Evolutionary conservation across 2,329 filamentous ascomycete species (phyloP), one percentile per base, ranked within the genome.

Genomic region (Neofusicoccum sp.): DNA sequence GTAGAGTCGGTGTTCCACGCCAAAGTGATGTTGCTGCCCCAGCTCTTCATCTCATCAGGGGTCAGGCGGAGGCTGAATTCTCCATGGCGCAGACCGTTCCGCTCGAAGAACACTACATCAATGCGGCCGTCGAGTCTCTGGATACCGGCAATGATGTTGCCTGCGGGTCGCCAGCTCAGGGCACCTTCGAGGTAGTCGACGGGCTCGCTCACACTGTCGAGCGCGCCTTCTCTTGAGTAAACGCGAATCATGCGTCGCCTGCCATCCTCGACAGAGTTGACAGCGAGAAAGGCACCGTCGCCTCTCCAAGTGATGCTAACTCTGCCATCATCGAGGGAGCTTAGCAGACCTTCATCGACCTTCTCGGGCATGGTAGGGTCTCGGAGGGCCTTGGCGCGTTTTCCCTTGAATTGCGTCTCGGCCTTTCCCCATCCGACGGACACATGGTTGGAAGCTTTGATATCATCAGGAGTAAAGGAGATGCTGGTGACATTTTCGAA

Each of bases 361-460:
- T 88, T 90, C 73, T 98, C 93, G 0, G 95, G 95, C 66, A 99
- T 90, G 8, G 95, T 99, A 14, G 95, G 95, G 74, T 99, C 95
- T 58, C 91, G 85, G 65, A 98, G 80, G 20, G 92, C 92, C 76
- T 86, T 88, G 61, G 93, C 93, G 64, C 93, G 86, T 69, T 90
- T 91, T 54, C 95, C 95, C 71, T 97, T 90, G 74, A 99, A 99
- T 73, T 99, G 95, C 0, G 95, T 99, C 76, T 99, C 95, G 72
- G 90, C 91, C 79, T 98, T 98, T 62, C 95, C 95, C 95, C 95
- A 99, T 53, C 95, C 95, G 24, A 99, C 93, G 20, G 92, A 96
- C 61, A 97, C 95, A 79, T 97, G 93, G 73, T 89, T 95, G 28
- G 89, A 98, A n/a, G 86, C 85, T 67, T 89, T 89, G 64, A 96